These are phyloP conservation scores for Earliella scabrosa DNA, from an alignment of 1,284 basidiomycete species.

Conservation along the genomic window DNA sequence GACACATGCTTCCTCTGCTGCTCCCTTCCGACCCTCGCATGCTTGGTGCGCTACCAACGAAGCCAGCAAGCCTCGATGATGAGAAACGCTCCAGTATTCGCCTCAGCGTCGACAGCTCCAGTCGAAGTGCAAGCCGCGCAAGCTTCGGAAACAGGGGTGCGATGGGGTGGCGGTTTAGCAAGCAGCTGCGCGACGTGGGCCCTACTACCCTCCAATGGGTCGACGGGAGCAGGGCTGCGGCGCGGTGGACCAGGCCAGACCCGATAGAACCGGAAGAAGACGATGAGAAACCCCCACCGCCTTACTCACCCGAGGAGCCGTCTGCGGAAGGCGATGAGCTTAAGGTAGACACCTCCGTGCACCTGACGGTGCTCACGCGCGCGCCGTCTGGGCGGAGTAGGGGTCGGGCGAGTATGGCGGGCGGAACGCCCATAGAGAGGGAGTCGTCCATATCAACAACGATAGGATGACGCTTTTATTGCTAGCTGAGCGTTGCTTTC, in stretches of 20 bases:
- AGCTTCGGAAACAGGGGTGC: conserved; percentile 44
- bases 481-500: neutral
- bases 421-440: conserved; percentile 26
- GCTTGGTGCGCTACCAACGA: conserved; percentile 72
- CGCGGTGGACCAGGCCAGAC: conserved; percentile 41
- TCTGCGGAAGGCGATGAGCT: conserved; percentile 28
- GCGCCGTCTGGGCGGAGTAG: conserved; percentile 64
- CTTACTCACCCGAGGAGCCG: conserved; percentile 30
- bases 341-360: conserved; percentile 39
- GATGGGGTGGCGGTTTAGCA: conserved; percentile 61
- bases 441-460: conserved; percentile 12
- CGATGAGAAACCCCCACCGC: conserved; percentile 32
- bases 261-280: conserved; percentile 44
- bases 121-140: conserved; percentile 41
- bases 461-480: neutral
- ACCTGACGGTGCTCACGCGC: conserved; percentile 65
- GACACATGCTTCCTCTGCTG: conserved; percentile 89
- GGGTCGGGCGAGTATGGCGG: conserved; percentile 52
- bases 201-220: conserved; percentile 66
- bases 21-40: conserved; percentile 81
- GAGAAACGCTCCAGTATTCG: conserved; percentile 34
- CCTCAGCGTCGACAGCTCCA: conserved; percentile 40
- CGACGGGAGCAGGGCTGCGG: conserved; percentile 61
- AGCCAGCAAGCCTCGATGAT: conserved; percentile 42
- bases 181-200: conserved; percentile 63